Percentiles rank a stretch among this genome's conserved stretches.
These are phyloP conservation scores for Stemphylium beticola DNA, from an alignment of 2,329 filamentous ascomycete species.

Conservation along the genomic window DNA sequence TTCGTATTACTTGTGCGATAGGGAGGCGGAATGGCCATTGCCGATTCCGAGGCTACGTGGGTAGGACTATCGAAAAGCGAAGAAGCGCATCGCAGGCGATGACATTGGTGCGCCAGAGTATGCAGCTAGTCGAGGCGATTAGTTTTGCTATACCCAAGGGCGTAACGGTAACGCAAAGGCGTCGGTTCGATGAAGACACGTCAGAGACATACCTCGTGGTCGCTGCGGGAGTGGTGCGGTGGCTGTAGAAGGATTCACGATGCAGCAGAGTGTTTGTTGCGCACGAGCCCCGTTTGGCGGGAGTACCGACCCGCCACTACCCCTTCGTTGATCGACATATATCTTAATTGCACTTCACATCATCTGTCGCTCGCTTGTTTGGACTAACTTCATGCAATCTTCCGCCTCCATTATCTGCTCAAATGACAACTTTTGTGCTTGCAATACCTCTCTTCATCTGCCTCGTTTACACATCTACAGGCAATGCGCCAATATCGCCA, in stretches of 20 bases:
- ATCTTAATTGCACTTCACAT: slow-evolving; percentile 31
- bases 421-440: neutral
- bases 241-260: slow-evolving; percentile 30
- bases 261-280: slow-evolving; percentile 22
- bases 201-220: slow-evolving; percentile 12
- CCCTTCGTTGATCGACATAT: slow-evolving; percentile 22
- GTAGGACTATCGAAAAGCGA: slow-evolving; percentile 11
- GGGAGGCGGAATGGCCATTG: slow-evolving; percentile 9
- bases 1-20: neutral
- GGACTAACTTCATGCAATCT: neutral
- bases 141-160: neutral
- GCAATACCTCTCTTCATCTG: neutral
- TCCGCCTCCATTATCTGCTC: neutral
- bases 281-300: slow-evolving; percentile 20
- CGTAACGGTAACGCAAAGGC: neutral
- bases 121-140: slow-evolving; percentile 3
- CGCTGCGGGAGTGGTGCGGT: slow-evolving; percentile 20
- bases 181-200: neutral
- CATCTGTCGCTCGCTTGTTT: slow-evolving; percentile 7
- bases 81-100: slow-evolving; percentile 11
- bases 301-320: slow-evolving; percentile 15
- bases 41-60: slow-evolving; percentile 1
- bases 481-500: neutral
- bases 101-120: neutral
- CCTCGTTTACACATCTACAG: neutral